Conservation (phyloP, 306 rosid genomes). For the Cajanus cajan region DNA sequence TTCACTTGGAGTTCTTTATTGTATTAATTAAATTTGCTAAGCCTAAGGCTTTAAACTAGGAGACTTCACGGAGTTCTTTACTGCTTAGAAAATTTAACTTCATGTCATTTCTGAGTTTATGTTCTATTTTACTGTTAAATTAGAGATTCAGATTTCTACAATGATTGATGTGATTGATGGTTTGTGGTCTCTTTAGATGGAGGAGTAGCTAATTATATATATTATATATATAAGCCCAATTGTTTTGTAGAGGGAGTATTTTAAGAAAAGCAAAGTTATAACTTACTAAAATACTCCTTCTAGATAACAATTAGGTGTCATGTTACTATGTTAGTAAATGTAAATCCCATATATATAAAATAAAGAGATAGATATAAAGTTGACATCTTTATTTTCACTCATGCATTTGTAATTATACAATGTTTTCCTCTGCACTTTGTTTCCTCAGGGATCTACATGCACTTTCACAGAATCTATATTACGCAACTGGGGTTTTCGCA, state of each 20-base stretch:
- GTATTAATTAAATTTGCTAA: background rate
- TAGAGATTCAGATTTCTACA: background rate
- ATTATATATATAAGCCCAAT: too few species aligned
- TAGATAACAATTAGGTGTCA: too few species aligned
- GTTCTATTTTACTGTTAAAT: background rate
- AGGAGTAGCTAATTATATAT: background rate
- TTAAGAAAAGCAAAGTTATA: background rate
- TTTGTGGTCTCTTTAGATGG: slow-evolving; percentile 20
- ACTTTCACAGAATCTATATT: slow-evolving; percentile 85
- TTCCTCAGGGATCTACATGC: slow-evolving; percentile 89
- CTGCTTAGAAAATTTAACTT: background rate
- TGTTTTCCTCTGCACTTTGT: slow-evolving; percentile 26
- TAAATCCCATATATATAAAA: background rate
- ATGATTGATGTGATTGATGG: background rate
- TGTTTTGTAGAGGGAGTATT: too few species aligned
- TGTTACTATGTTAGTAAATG: too few species aligned
- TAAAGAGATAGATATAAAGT: background rate
- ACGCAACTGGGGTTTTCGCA: slow-evolving; percentile 82
- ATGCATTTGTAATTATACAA: slow-evolving; percentile 14
- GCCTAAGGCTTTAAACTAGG: background rate
- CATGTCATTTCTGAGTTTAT: slow-evolving; percentile 1
- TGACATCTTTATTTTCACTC: background rate
- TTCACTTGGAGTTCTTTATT: background rate
- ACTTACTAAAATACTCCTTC: too few species aligned
- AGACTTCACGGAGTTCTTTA: background rate